A percentile compares a stretch with the other conserved stretches of the same genome.
phyloP scores from a whole-genome alignment of 2,329 filamentous ascomycete species.

The Ceratocystis eucalypticola region DNA sequence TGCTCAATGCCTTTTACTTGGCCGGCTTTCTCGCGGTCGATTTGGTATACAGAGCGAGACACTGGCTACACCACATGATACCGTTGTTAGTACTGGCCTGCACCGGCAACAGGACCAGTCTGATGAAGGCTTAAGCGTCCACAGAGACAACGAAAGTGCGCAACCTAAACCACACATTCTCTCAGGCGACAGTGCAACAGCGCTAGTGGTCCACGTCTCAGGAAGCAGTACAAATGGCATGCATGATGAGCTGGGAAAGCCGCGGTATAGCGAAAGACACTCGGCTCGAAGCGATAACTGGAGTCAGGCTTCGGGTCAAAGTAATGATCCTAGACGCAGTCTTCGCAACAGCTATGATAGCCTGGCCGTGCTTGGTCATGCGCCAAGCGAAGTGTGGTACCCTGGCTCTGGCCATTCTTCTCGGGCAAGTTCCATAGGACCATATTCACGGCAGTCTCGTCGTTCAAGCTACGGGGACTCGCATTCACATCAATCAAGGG shows the following conservation, averaged over 20 bases:
- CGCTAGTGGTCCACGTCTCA: background rate
- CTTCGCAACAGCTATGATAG: background rate
- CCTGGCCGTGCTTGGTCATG: background rate
- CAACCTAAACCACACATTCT: background rate
- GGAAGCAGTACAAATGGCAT: background rate
- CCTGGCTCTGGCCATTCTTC: background rate
- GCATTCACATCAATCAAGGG: background rate
- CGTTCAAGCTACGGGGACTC: background rate
- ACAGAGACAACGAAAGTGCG: background rate
- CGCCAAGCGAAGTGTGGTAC: background rate
- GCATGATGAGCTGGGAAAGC: background rate
- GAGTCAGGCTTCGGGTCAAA: background rate
- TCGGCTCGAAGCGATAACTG: background rate
- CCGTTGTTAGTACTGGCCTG: background rate
- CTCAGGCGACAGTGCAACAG: background rate
- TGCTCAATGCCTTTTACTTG: background rate
- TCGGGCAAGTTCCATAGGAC: background rate
- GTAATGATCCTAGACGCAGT: background rate
- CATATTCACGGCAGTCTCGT: background rate
- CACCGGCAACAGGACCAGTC: background rate
- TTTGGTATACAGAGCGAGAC: background rate
- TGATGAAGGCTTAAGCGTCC: background rate
- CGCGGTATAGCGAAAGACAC: background rate
- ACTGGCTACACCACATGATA: background rate
- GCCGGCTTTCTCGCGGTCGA: background rate